These are phyloP conservation scores for Sarocladium oryzae DNA, from an alignment of 2,329 filamentous ascomycete species.

Conservation along the genomic window DNA sequence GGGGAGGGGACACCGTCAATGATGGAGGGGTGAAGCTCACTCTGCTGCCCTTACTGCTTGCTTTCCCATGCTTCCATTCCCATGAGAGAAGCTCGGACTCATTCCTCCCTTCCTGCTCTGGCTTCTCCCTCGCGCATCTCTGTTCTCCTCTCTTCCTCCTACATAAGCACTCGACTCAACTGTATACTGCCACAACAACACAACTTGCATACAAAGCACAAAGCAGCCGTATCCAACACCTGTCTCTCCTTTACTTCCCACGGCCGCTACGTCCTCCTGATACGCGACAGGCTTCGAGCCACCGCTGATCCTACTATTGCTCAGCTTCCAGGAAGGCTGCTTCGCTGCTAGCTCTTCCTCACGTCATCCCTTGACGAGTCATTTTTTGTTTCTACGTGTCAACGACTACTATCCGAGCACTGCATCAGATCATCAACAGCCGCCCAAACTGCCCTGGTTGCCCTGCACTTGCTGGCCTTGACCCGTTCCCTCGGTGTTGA, in stretches of 20 bases:
- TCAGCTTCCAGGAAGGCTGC: slow-evolving; percentile 1
- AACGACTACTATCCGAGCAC: too few relatives aligned
- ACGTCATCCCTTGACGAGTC: background rate
- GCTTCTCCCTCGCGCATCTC: background rate
- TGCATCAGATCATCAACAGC: too few relatives aligned
- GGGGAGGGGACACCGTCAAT: background rate
- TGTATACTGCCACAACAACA: slow-evolving; percentile 1
- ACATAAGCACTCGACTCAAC: background rate
- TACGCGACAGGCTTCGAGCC: slow-evolving; percentile 6
- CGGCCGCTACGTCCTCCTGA: background rate
- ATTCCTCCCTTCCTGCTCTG: slow-evolving; percentile 2
- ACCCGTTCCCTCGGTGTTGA: slow-evolving; percentile 2
- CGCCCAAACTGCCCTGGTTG: background rate
- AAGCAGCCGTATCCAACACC: background rate
- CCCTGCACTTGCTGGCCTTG: background rate
- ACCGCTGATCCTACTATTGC: background rate
- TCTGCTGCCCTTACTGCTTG: background rate
- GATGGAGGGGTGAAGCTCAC: slow-evolving; percentile 3
- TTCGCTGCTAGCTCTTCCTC: slow-evolving; percentile 9
- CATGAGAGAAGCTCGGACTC: slow-evolving; percentile 9
- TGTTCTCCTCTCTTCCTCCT: background rate
- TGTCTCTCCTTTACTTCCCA: slow-evolving; percentile 1
- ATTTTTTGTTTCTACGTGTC: background rate
- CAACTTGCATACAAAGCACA: background rate
- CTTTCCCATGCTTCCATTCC: too few relatives aligned